A percentile compares a stretch with the other conserved stretches of the same genome.
Evolutionary conservation across 2,329 filamentous ascomycete genomes (phyloP).

Genomic region (Byssoonygena ceratinophila): DNA sequence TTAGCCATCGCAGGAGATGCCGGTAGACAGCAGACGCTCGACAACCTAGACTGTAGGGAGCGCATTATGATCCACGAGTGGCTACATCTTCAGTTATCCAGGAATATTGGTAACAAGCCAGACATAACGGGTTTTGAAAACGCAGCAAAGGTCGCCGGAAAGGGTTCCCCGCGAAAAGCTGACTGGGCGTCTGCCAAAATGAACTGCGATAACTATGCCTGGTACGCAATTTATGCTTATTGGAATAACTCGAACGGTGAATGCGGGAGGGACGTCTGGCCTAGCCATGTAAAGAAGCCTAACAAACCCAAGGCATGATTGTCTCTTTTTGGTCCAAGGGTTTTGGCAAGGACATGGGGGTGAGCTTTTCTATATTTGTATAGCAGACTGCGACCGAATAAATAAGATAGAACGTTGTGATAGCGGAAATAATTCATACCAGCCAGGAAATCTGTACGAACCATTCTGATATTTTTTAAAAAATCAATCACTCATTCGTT

Average conservation of each 20-base stretch:
- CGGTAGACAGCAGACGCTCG: conserved; percentile 3
- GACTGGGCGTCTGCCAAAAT: conserved; percentile 8
- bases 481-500: too few species aligned
- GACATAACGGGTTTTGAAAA: conserved; percentile 9
- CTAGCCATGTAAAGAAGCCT: background rate
- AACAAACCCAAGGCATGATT: conserved; percentile 1
- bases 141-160: conserved; percentile 9
- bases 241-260: background rate
- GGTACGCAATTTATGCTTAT: conserved; percentile 10
- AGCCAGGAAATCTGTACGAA: too few species aligned
- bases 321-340: background rate
- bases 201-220: conserved; percentile 10
- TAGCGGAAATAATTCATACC: background rate
- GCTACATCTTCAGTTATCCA: conserved; percentile 10
- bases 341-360: background rate
- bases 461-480: too few species aligned
- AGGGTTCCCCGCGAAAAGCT: conserved; percentile 4
- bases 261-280: conserved; percentile 4
- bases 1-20: background rate
- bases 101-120: background rate
- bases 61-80: conserved; percentile 12
- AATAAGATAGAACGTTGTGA: background rate
- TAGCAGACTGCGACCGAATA: too few species aligned
- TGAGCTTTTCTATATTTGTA: too few species aligned
- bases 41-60: conserved; percentile 7